Evolutionary conservation across 192 early-diverging fungal genomes (phyloP).

Genomic region (Spizellomyces sp.): DNA sequence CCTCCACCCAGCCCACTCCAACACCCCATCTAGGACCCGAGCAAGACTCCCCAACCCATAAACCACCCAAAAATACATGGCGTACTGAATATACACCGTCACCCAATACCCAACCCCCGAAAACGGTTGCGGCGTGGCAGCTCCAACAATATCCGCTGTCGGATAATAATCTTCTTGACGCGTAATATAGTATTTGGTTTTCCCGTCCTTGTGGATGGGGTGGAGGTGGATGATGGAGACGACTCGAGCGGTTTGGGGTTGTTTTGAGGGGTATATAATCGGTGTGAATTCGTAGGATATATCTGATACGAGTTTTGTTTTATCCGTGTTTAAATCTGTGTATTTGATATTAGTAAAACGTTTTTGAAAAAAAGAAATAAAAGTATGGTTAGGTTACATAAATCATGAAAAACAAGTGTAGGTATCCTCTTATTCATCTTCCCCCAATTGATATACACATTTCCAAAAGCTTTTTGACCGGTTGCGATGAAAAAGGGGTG

Average conservation of each 20-base stretch:
- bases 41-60: too few species aligned
- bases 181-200: not conserved
- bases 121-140: conserved; percentile 9
- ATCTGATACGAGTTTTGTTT: conserved; percentile 9
- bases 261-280: too few species aligned
- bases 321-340: too few species aligned
- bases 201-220: not conserved
- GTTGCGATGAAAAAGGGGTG: conserved; percentile 15
- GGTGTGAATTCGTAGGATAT: conserved; percentile 11
- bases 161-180: conserved; percentile 27
- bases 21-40: too few species aligned
- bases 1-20: too few species aligned
- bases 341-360: too few species aligned
- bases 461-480: conserved; percentile 18
- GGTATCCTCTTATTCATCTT: not conserved
- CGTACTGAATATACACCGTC: too few species aligned
- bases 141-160: conserved; percentile 13
- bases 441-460: conserved; percentile 17
- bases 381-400: too few species aligned
- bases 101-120: not conserved
- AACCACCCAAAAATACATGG: too few species aligned
- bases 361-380: too few species aligned
- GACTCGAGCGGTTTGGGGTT: conserved; percentile 16
- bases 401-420: not conserved
- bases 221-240: conserved; percentile 14